Base-by-base conservation (phyloP, 1,284 basidiomycete genomes). In the Pascua sp. region DNA sequence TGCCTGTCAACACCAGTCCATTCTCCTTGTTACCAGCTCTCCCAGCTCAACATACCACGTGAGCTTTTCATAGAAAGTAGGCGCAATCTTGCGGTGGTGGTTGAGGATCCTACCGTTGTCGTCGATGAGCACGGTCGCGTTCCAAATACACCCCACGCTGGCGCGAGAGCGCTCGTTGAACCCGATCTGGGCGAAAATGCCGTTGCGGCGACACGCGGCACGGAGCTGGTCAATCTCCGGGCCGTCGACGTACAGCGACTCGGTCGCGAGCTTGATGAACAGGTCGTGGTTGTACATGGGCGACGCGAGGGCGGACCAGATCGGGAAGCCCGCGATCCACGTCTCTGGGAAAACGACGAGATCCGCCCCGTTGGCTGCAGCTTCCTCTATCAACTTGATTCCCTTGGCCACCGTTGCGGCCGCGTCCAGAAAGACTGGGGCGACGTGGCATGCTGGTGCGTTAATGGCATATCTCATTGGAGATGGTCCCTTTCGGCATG, bases 261-360 rank as follows among this genome's bases (percentile, higher is more conserved):
- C 51, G 3, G 18, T 41, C 24, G 49, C 45, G 46, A 54, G 54
- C 32, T 48, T 11, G 18, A 43, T 49, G 16, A 58, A 24, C 11
- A 39, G 38, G 41, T 13, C 17, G 49, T 42, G 52, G 16, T 37
- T 44, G 11, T 13, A 44, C 10, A 39, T 40, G 15, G 37, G 15
- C 0, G 38, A 36, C 18, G 41, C 5, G 7, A 44, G 42, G 16
- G 12, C 11, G 16, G 42, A 44, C 42, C 42, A 44, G 16, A 44
- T 10, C 10, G 42, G 42, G 9, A 44, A 52, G 15, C 49, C 52
- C 12, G 53, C 49, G 24, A 57, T 51, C 39, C 51, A 56, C 11
- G 44, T 42, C 55, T 59, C 61, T 8, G 61, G 61, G 18, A 59
- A 62, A 0, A 47, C 57, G n/a, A 62, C 16, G 37, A 62, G 41